Conservation (phyloP, 352 stramenopile species). For the Phytopythium delawarense region DNA sequence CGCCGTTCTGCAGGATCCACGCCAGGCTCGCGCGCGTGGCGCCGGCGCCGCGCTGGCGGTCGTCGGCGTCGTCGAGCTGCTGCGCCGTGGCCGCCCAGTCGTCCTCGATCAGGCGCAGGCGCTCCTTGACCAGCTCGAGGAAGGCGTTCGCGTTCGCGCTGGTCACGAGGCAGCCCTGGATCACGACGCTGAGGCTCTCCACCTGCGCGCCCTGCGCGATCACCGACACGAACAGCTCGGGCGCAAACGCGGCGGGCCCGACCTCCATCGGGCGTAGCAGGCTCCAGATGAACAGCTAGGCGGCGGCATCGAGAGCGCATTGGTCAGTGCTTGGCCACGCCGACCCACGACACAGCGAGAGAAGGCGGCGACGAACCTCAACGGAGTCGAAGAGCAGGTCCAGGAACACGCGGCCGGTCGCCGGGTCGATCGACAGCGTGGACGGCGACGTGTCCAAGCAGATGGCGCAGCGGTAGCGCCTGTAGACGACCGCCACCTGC, state of each 20-base stretch:
- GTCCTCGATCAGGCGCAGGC: slow-evolving; percentile 79
- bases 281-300: slow-evolving; percentile 68
- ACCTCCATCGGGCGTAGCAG: slow-evolving; percentile 59
- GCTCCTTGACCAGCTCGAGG: slow-evolving; percentile 65
- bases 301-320: background rate
- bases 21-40: slow-evolving; percentile 47
- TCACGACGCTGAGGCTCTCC: slow-evolving; percentile 76
- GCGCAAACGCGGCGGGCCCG: slow-evolving; percentile 37
- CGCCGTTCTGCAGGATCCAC: slow-evolving; percentile 79
- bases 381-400: slow-evolving; percentile 80
- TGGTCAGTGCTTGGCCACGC: background rate
- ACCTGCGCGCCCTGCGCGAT: slow-evolving; percentile 76
- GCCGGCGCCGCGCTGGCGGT: background rate
- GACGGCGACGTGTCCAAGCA: slow-evolving; percentile 85
- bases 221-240: slow-evolving; percentile 77
- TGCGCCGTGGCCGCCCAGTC: slow-evolving; percentile 58
- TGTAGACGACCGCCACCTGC: slow-evolving; percentile 56
- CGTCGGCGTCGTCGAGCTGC: slow-evolving; percentile 16
- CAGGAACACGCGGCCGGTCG: slow-evolving; percentile 67
- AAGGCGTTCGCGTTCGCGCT: slow-evolving; percentile 47
- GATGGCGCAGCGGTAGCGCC: slow-evolving; percentile 76
- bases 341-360: background rate
- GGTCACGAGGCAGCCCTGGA: slow-evolving; percentile 78
- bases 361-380: slow-evolving; percentile 20
- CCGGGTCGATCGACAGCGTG: slow-evolving; percentile 75